Evolutionary conservation across 257 asterid species (phyloP).

Genomic region (Penstemon eatonii): DNA sequence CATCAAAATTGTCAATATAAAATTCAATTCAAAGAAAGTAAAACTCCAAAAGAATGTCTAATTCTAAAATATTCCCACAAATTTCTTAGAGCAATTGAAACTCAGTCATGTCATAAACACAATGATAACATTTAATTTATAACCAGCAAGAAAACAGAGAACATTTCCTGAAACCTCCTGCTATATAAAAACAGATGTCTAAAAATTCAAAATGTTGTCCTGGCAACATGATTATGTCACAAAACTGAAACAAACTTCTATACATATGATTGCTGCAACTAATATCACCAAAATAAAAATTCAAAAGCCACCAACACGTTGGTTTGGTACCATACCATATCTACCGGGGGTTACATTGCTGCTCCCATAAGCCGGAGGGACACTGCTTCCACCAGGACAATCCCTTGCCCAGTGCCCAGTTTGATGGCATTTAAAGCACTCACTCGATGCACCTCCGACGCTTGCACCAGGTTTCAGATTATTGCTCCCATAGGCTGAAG

Average conservation of each 20-base stretch:
- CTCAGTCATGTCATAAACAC: not conserved
- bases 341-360: slow-evolving; percentile 51
- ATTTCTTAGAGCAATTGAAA: not conserved
- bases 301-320: slow-evolving; percentile 76
- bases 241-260: not conserved
- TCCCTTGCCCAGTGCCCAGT: slow-evolving; percentile 85
- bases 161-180: slow-evolving; percentile 2
- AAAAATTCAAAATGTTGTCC: slow-evolving; percentile 10
- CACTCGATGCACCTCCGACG: slow-evolving; percentile 41
- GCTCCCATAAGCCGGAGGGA: slow-evolving; percentile 57
- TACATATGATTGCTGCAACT: slow-evolving; percentile 14
- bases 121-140: not conserved
- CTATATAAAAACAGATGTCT: not conserved
- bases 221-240: slow-evolving; percentile 3
- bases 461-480: slow-evolving; percentile 36
- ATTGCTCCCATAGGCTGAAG: slow-evolving; percentile 40
- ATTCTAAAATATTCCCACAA: not conserved
- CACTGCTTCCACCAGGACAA: slow-evolving; percentile 57
- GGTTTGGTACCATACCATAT: slow-evolving; percentile 60
- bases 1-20: too few species aligned
- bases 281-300: slow-evolving; percentile 4
- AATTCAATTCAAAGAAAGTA: too few species aligned
- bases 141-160: slow-evolving; percentile 5
- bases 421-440: slow-evolving; percentile 85
- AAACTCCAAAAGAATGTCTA: too few species aligned